Evolutionary conservation across 768 basidiomycete species (phyloP).

Genomic region (Lentinula lateritia): DNA sequence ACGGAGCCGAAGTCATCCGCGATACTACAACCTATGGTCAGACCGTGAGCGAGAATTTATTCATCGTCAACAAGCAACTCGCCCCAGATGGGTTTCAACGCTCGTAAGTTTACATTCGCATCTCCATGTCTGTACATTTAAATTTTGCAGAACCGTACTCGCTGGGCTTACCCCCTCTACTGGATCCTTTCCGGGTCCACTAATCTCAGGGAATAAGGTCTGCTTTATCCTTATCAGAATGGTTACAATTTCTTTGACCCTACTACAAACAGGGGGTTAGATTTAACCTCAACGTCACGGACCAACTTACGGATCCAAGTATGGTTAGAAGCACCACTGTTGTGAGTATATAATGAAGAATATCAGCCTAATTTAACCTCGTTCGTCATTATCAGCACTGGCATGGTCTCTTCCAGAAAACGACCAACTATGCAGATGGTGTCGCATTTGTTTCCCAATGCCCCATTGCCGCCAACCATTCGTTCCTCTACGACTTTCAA

Average conservation of each 20-base stretch:
- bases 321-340: slow-evolving; percentile 35
- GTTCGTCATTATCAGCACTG: slow-evolving; percentile 17
- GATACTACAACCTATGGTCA: background rate
- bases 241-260: background rate
- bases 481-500: slow-evolving; percentile 25
- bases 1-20: background rate
- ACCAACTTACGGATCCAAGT: slow-evolving; percentile 28
- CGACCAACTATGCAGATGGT: slow-evolving; percentile 12
- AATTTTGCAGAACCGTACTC: background rate
- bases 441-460: slow-evolving; percentile 29
- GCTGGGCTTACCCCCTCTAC: background rate
- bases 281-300: slow-evolving; percentile 31
- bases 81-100: slow-evolving; percentile 2
- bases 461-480: slow-evolving; percentile 23
- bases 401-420: slow-evolving; percentile 8
- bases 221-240: background rate
- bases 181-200: background rate
- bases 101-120: background rate
- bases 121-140: background rate
- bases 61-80: background rate
- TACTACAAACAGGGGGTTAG: slow-evolving; percentile 16
- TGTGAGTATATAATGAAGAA: slow-evolving; percentile 16
- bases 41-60: background rate
- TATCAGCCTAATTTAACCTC: background rate
- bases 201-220: background rate